Evolutionary conservation across 2,329 filamentous ascomycete genomes (phyloP), one percentile per base, ranked within the genome.

Genomic region (Harringtonia lauricola): DNA sequence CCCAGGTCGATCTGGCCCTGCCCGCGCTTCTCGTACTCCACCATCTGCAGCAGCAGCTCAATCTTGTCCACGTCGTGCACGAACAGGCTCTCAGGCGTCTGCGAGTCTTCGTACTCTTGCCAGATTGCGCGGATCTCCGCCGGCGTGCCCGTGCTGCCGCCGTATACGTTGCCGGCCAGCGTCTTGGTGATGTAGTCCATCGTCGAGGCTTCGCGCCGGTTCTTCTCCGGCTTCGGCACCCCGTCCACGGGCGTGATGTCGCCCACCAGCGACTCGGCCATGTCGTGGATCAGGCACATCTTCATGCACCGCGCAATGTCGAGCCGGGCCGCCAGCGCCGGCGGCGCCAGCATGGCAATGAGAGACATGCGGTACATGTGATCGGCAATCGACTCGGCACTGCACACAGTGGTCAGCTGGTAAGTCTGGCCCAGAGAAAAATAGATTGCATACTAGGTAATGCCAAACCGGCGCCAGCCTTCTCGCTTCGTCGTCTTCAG

Each of bases 281-380:
- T 95, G 66, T 98, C 92, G 68, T 98, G 92, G 36, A 98, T 71
- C 29, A 98, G 74, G 22, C 88, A 90, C 89, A 98, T 95, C 65
- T 86, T 86, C 55, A 87, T 90, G 70, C 92, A 98, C 54, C 81
- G 82, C 22, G 74, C 65, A 33, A 95, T 72, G 59, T 96, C 83
- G 56, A 96, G 71, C 33, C 74, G 75, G 1, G 77, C 65, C 3
- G 79, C 72, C 12, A 95, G 76, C 2, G 82, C 66, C 0, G 85
- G 72, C 2, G 92, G 90, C 3, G 87, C 88, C 51, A 95, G 77
- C 81, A 98, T 86, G 51, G 86, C 88, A 62, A 98, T 87, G 53
- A 98, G 76, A 40, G 89, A 87, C 92, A 98, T 98, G 65, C 92
- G 88, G 66, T 96, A 98, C 92, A 98, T 98, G 72, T 98, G 92